These are phyloP conservation scores for Royoungia palumana DNA, from an alignment of 768 basidiomycete genomes.

Conservation along the genomic window DNA sequence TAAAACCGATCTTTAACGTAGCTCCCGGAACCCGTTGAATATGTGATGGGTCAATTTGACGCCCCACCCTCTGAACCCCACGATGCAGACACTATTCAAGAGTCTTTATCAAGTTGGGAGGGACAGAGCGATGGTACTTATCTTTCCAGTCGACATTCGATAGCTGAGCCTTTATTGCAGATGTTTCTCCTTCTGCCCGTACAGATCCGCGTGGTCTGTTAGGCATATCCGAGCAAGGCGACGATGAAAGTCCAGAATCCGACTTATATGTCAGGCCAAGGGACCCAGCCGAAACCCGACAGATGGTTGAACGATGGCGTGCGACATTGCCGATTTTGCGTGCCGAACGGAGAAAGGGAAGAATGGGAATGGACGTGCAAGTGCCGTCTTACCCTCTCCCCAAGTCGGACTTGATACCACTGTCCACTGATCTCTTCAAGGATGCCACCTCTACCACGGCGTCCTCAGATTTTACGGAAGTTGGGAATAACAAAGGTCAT, in stretches of 20 bases:
- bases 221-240: constrained; percentile 23
- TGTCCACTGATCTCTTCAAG: constrained; percentile 21
- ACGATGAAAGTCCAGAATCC: not conserved
- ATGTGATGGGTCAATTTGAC: constrained; percentile 28
- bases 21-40: constrained; percentile 32
- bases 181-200: constrained; percentile 23
- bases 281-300: constrained; percentile 21
- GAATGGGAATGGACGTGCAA: constrained; percentile 6
- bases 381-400: not conserved
- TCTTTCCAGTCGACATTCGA: not conserved
- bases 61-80: constrained; percentile 22
- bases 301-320: constrained; percentile 33
- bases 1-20: constrained; percentile 1
- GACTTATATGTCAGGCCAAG: constrained; percentile 22
- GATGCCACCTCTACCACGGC: constrained; percentile 27
- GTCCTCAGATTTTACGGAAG: constrained; percentile 32
- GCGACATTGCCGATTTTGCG: constrained; percentile 20
- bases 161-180: constrained; percentile 10
- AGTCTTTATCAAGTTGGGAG: constrained; percentile 32
- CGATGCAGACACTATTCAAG: constrained; percentile 13
- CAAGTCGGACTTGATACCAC: constrained; percentile 9
- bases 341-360: constrained; percentile 12
- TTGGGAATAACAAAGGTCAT: constrained; percentile 30
- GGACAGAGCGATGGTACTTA: constrained; percentile 27
- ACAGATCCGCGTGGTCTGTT: constrained; percentile 10